Percentiles rank a stretch among this genome's conserved stretches.
Conservation (phyloP, 2,329 filamentous ascomycete species). For the Pseudogymnoascus sp. region DNA sequence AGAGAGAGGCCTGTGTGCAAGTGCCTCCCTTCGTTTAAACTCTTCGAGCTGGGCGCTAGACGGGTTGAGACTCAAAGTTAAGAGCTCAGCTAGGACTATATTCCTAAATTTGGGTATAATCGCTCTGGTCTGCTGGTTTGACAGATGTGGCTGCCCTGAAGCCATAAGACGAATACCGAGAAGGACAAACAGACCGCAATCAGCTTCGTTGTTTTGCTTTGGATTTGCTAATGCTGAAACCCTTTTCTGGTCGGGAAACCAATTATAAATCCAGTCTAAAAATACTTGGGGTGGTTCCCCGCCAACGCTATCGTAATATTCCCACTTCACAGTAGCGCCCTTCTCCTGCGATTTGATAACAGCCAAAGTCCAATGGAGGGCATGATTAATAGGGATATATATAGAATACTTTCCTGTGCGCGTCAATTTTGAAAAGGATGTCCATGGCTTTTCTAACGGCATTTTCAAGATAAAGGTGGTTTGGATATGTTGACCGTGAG, state of each 20-base stretch:
- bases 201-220: slow-evolving; percentile 11
- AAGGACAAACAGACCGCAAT: slow-evolving; percentile 16
- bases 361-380: slow-evolving; percentile 14
- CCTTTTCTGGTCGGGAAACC: neutral
- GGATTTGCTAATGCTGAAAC: slow-evolving; percentile 2
- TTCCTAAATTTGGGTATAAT: slow-evolving; percentile 14
- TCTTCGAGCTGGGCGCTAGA: slow-evolving; percentile 12
- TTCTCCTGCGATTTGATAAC: slow-evolving; percentile 12
- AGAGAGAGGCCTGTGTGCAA: neutral
- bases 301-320: slow-evolving; percentile 15
- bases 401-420: slow-evolving; percentile 16
- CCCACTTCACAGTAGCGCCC: slow-evolving; percentile 10
- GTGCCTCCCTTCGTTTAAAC: slow-evolving; percentile 11
- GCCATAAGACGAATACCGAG: slow-evolving; percentile 14
- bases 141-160: slow-evolving; percentile 12
- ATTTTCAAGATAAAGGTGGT: slow-evolving; percentile 11
- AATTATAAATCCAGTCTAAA: slow-evolving; percentile 9
- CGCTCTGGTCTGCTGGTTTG: slow-evolving; percentile 7
- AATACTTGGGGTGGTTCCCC: slow-evolving; percentile 1
- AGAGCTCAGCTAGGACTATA: slow-evolving; percentile 15
- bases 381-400: slow-evolving; percentile 13
- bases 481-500: slow-evolving; percentile 10
- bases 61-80: slow-evolving; percentile 16
- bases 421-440: slow-evolving; percentile 7
- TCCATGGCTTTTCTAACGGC: slow-evolving; percentile 6